Conservation (phyloP, 179 eudicot genomes). For the Beta corolliflora region DNA sequence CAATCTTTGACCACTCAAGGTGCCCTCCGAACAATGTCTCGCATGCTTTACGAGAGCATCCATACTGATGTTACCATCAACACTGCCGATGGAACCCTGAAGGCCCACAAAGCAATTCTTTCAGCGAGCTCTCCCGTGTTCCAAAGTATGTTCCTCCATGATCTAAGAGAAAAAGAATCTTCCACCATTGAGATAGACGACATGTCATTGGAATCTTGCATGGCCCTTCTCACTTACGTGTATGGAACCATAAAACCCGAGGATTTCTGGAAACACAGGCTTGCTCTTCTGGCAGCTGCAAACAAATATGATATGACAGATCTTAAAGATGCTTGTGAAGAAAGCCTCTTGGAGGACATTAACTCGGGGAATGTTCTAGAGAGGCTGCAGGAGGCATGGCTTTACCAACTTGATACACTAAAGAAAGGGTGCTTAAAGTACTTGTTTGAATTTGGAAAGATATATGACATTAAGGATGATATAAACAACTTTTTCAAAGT, state of each 20-base stretch:
- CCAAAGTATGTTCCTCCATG: slow-evolving; percentile 77
- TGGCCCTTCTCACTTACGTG: slow-evolving; percentile 69
- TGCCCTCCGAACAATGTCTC: slow-evolving; percentile 62
- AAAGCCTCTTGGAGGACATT: slow-evolving; percentile 82
- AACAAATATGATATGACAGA: slow-evolving; percentile 70
- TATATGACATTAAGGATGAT: slow-evolving; percentile 82
- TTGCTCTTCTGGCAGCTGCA: slow-evolving; percentile 73
- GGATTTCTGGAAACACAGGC: slow-evolving; percentile 83
- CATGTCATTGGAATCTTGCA: slow-evolving; percentile 77
- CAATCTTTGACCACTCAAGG: slow-evolving; percentile 49
- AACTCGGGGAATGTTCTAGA: slow-evolving; percentile 75
- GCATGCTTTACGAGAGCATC: slow-evolving; percentile 73
- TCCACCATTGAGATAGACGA: slow-evolving; percentile 72
- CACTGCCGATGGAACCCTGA: slow-evolving; percentile 62
- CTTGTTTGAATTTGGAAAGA: slow-evolving; percentile 85
- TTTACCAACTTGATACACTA: slow-evolving; percentile 63
- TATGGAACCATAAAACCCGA: slow-evolving; percentile 76
- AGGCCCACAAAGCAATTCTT: slow-evolving; percentile 81
- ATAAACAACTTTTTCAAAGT: slow-evolving; percentile 47
- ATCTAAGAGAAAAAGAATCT: slow-evolving; percentile 73
- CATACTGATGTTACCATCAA: slow-evolving; percentile 77
- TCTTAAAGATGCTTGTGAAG: slow-evolving; percentile 77
- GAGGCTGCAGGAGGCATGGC: slow-evolving; percentile 83
- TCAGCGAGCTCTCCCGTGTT: slow-evolving; percentile 85
- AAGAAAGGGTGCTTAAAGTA: slow-evolving; percentile 76